Base-by-base conservation (phyloP, 2,329 filamentous ascomycete species). In the Aureobasidium vineae region DNA sequence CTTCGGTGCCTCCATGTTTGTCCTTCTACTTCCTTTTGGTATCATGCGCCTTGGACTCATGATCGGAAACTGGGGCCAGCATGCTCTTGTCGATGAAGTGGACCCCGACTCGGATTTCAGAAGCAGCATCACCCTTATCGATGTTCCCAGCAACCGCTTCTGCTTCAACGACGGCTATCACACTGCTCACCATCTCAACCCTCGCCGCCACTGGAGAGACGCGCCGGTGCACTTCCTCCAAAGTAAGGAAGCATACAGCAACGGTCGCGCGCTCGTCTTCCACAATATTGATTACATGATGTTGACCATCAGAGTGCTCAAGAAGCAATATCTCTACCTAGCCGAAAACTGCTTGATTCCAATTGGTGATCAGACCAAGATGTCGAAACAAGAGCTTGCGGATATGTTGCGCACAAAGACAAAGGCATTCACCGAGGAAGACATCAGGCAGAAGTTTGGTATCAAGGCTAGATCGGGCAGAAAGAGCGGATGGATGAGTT, bases 161-260 rank as follows among this genome's bases (percentile, higher is more conserved):
- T 93, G 89, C 79, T 92, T 88, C 83, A 92, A 93, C 71, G 90
- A 92, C 72, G 90, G 90, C 70, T 92, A 92, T 76, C 90, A 92
- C 77, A 92, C 89, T 7, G 91, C 89, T 21, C 90, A 92, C 73
- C 90, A 92, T 72, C 84, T 92, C 61, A 91, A 92, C 77, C 90
- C 89, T 0, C 83, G 85, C 33, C 86, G 90, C 1, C 91, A 93
- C 79, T 94, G 90, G 90, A 87, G 90, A 66, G 89, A 93, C 23
- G 90, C 93, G 71, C 90, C 90, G 0, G 81, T 86, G 15, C 85
- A 89, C 7, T 92, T 94, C 76, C 79, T 93, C 1, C 83, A 87
- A 70, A 84, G 86, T 53, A 92, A 91, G 76, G 78, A 84, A 28
- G 83, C 82, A 2, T 94, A 93, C 72, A 81, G 85, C 0, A 77